Evolutionary conservation across 768 basidiomycete genomes (phyloP).

Genomic region (Russula lepida): DNA sequence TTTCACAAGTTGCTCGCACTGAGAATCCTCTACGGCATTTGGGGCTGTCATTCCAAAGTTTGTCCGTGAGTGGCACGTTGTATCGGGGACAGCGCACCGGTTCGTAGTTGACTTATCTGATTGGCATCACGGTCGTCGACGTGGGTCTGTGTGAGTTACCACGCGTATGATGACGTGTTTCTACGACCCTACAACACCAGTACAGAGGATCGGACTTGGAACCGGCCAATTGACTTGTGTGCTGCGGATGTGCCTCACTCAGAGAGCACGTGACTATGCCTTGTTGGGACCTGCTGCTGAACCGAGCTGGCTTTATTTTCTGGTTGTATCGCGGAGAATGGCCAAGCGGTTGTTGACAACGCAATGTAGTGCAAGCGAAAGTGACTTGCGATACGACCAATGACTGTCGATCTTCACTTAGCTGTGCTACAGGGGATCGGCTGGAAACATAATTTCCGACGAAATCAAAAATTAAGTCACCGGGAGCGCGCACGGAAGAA

Average conservation of each 20-base stretch:
- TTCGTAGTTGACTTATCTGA: not conserved
- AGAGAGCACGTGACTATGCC: not conserved
- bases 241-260: too few relatives aligned
- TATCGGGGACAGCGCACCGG: not conserved
- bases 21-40: not conserved
- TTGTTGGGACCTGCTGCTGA: not conserved
- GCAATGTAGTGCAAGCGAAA: not conserved
- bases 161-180: conserved; percentile 1
- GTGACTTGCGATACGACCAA: not conserved
- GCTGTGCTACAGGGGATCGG: not conserved
- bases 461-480: not conserved
- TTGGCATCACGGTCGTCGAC: not conserved
- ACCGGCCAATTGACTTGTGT: not conserved
- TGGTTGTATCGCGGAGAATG: not conserved
- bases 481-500: not conserved
- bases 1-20: not conserved
- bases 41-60: not conserved
- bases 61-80: not conserved
- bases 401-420: not conserved
- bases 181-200: not conserved
- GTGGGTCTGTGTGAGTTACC: not conserved
- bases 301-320: not conserved
- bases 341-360: not conserved
- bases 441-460: not conserved
- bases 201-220: not conserved